Evolutionary conservation across 2,329 filamentous ascomycete genomes (phyloP).

Genomic region (Aureobasidium sp.): DNA sequence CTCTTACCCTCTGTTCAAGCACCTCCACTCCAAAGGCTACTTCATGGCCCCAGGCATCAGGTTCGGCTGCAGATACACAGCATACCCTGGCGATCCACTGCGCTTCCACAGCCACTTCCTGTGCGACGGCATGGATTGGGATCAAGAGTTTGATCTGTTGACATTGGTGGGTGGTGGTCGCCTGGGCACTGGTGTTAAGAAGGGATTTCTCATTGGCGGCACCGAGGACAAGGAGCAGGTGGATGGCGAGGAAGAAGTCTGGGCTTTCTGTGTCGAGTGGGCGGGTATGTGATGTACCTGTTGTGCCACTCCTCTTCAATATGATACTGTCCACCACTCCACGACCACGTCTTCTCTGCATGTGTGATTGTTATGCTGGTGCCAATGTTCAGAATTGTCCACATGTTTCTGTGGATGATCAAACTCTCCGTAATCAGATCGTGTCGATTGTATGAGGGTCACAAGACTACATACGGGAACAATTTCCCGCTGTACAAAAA

Average conservation of each 20-base stretch:
- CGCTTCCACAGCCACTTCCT: constrained; percentile 95
- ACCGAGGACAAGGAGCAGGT: constrained; percentile 22
- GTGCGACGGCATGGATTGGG: constrained; percentile 75
- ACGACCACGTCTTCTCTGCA: background rate
- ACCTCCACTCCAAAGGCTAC: constrained; percentile 70
- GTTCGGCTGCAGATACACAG: constrained; percentile 89
- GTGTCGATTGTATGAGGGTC: too few species aligned
- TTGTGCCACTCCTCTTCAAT: background rate
- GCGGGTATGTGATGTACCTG: constrained; percentile 63
- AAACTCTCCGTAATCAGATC: too few species aligned
- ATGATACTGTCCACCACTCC: background rate
- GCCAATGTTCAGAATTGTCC: background rate
- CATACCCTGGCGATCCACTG: constrained; percentile 90
- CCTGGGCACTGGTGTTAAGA: constrained; percentile 90
- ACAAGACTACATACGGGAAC: too few species aligned
- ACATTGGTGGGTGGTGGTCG: constrained; percentile 80
- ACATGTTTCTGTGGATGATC: too few species aligned
- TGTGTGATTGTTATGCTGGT: background rate
- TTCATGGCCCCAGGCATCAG: constrained; percentile 86
- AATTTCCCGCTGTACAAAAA: too few species aligned
- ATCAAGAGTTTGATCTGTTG: constrained; percentile 74
- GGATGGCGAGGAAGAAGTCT: constrained; percentile 37
- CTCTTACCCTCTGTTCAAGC: constrained; percentile 68
- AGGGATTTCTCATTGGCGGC: constrained; percentile 81
- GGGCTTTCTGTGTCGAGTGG: constrained; percentile 86